Conservation (phyloP, 805 yeast species). For the Metschnikowia reukaufii region DNA sequence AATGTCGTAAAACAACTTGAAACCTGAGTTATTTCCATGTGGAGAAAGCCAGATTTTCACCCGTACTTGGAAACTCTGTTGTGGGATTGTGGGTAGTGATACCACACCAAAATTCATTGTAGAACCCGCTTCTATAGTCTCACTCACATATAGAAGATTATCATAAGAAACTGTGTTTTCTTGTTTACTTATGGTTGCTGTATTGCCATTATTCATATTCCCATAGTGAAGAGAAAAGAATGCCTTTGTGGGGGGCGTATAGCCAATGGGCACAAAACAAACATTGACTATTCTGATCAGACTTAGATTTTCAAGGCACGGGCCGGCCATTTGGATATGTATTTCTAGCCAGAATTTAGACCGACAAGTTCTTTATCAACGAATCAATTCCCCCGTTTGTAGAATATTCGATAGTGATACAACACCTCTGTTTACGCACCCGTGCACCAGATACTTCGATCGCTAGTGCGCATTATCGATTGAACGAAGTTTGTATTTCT, state of each 20-base stretch:
- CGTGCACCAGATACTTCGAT: no score
- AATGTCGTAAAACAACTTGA: slow-evolving; percentile 4
- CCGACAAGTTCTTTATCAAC: no score
- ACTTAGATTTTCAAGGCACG: slow-evolving; percentile 4
- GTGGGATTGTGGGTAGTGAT: slow-evolving; percentile 23
- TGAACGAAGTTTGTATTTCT: no score
- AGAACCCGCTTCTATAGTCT: slow-evolving; percentile 22
- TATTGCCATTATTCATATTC: slow-evolving; percentile 20
- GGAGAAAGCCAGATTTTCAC: slow-evolving; percentile 12
- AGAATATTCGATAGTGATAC: no score
- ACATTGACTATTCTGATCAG: slow-evolving; percentile 7
- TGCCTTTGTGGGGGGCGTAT: slow-evolving; percentile 3
- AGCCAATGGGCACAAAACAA: not conserved
- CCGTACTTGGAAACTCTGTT: not conserved
- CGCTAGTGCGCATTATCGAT: no score
- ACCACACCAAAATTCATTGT: slow-evolving; percentile 31
- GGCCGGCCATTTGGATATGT: slow-evolving; percentile 7
- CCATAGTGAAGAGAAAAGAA: slow-evolving; percentile 23
- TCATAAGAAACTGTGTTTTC: not conserved
- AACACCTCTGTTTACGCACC: no score
- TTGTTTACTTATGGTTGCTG: not conserved
- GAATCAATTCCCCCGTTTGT: no score
- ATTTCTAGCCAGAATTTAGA: not conserved
- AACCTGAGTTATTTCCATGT: not conserved
- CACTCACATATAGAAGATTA: slow-evolving; percentile 34